Percentiles rank a stretch among this genome's conserved stretches.
These are phyloP conservation scores for Rhododendron williamsianum DNA, from an alignment of 148 eudicot species.

Conservation along the genomic window DNA sequence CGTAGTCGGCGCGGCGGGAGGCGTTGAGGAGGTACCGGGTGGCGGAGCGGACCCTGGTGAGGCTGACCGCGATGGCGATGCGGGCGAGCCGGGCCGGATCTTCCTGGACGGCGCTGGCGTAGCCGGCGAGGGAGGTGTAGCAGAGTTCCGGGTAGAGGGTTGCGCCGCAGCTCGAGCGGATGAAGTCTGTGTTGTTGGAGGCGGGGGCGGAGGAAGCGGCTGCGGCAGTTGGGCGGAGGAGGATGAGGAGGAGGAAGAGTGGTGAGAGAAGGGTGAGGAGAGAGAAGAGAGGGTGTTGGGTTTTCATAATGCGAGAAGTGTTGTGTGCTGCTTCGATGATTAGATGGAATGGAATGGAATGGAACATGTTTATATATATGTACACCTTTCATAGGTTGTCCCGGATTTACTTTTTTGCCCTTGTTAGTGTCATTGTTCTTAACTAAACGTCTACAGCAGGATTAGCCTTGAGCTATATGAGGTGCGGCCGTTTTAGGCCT, in stretches of 20 bases:
- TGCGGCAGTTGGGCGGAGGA: conserved; percentile 9
- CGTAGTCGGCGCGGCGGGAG: conserved; percentile 31
- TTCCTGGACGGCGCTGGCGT: conserved; percentile 39
- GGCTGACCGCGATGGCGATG: conserved; percentile 56
- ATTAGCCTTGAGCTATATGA: no score
- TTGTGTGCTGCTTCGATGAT: not conserved
- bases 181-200: conserved; percentile 35
- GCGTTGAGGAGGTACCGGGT: conserved; percentile 34
- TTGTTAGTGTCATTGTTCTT: no score
- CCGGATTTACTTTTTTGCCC: not conserved
- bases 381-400: not conserved
- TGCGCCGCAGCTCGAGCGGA: conserved; percentile 56
- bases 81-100: conserved; percentile 62
- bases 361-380: not conserved
- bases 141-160: conserved; percentile 70
- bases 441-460: no score
- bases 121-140: conserved; percentile 59
- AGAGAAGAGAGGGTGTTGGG: not conserved
- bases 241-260: conserved; percentile 5
- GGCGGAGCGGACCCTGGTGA: conserved; percentile 27
- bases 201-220: not conserved
- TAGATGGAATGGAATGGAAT: not conserved
- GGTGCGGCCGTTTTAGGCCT: no score
- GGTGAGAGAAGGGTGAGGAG: conserved; percentile 20
- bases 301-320: conserved; percentile 6